Percentiles rank a stretch among this genome's conserved stretches.
Evolutionary conservation across 1,284 basidiomycete genomes (phyloP).

Genomic region (Laetiporus sulphureus): DNA sequence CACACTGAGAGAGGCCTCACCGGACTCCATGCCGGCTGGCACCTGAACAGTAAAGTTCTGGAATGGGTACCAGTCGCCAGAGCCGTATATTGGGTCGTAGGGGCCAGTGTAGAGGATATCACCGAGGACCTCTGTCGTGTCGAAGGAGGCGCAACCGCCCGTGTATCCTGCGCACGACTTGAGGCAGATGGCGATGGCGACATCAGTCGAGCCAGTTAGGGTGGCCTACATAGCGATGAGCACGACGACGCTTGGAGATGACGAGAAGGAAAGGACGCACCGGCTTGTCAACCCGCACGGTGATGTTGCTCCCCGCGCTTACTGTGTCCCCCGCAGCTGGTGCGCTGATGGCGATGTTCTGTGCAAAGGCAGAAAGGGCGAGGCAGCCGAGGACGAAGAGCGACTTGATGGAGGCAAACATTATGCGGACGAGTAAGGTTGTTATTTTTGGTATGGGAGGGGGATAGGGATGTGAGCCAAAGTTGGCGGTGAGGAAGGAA

Average conservation of each 20-base stretch:
- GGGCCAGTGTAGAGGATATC: constrained; percentile 37
- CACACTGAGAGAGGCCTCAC: constrained; percentile 33
- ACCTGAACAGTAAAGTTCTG: constrained; percentile 47
- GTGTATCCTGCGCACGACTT: constrained; percentile 25
- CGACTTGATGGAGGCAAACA: constrained; percentile 13
- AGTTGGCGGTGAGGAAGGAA: background rate
- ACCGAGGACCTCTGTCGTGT: constrained; percentile 31
- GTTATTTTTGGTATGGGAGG: background rate
- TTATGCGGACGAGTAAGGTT: constrained; percentile 1
- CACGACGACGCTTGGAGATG: background rate
- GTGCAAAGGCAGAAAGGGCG: constrained; percentile 29
- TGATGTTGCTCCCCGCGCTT: constrained; percentile 29
- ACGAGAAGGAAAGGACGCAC: constrained; percentile 25
- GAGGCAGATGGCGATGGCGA: constrained; percentile 38
- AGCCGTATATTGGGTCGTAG: constrained; percentile 32
- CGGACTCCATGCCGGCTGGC: constrained; percentile 24
- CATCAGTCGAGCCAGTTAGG: constrained; percentile 32
- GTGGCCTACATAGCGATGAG: constrained; percentile 24
- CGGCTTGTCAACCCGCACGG: constrained; percentile 36
- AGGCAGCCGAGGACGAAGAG: constrained; percentile 16
- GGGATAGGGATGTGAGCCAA: background rate
- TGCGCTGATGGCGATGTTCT: constrained; percentile 31
- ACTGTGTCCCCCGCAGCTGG: constrained; percentile 30
- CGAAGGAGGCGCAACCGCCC: constrained; percentile 21
- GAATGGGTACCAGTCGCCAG: constrained; percentile 26